These are phyloP conservation scores for Solanum ossicruentum DNA, from an alignment of 257 asterid genomes.

Conservation along the genomic window DNA sequence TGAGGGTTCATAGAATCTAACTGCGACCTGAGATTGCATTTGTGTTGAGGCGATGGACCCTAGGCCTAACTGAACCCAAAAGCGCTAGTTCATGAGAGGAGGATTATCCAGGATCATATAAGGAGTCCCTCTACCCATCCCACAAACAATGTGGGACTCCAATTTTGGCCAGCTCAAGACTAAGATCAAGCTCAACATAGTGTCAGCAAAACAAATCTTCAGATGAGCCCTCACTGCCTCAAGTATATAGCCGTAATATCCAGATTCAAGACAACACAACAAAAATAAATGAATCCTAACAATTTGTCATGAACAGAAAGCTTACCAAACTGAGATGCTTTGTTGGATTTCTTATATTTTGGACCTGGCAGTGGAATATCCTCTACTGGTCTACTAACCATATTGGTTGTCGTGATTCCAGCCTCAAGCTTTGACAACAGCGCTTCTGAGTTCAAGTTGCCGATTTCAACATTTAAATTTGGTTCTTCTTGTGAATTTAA, in stretches of 20 bases:
- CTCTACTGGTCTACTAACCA: background rate
- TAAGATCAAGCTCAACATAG: background rate
- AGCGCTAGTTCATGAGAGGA: background rate
- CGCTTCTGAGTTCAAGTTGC: background rate
- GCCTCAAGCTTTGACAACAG: background rate
- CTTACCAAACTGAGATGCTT: background rate
- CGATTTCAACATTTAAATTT: background rate
- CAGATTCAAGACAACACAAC: background rate
- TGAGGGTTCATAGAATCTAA: background rate
- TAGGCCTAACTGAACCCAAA: background rate
- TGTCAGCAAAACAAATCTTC: constrained; percentile 6
- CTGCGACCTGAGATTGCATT: background rate
- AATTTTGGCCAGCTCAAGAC: background rate
- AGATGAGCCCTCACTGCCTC: background rate
- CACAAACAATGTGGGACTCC: background rate
- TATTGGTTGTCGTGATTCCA: background rate
- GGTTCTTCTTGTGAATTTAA: background rate
- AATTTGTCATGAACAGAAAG: background rate
- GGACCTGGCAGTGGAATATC: background rate
- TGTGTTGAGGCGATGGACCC: background rate
- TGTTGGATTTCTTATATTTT: background rate
- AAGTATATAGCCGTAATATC: background rate
- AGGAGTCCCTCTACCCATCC: background rate
- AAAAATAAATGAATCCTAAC: background rate
- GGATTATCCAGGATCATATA: background rate